phyloP scores from a whole-genome alignment of 208 protist genomes.

The Plasmodiophora brassicae region DNA sequence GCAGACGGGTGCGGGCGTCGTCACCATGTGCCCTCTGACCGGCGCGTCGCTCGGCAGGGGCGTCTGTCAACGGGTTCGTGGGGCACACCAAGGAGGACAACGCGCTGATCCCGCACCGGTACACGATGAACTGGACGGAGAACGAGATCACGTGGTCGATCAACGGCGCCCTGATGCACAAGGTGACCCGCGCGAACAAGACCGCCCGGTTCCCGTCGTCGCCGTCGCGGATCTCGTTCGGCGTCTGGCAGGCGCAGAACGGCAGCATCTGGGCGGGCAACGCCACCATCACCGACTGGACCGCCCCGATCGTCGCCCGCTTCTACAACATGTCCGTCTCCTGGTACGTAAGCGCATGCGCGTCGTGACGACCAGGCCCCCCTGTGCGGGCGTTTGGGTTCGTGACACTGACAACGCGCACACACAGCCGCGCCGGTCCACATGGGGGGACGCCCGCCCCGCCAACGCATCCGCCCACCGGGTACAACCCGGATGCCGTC shows the following conservation, averaged over 20 bases:
- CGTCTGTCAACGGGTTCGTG: background rate
- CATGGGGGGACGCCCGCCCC: background rate
- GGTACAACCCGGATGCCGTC: background rate
- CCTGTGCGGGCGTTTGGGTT: background rate
- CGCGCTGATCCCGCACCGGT: background rate
- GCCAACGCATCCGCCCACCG: background rate
- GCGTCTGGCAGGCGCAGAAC: background rate
- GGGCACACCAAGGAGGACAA: background rate
- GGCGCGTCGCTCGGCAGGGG: background rate
- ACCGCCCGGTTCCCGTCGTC: too few species aligned
- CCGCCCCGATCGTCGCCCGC: background rate
- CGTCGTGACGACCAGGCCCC: background rate
- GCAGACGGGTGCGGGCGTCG: background rate
- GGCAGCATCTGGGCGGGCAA: background rate
- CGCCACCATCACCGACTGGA: background rate
- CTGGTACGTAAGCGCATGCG: background rate
- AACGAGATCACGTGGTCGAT: background rate
- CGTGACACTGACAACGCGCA: background rate
- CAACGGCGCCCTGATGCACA: background rate
- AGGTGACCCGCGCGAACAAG: background rate
- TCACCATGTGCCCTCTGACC: background rate
- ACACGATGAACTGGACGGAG: background rate
- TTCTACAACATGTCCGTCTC: background rate
- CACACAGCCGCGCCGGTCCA: too few species aligned
- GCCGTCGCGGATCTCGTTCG: background rate